Percentiles rank a stretch among this genome's conserved stretches.
Evolutionary conservation across 352 stramenopile genomes (phyloP).

Genomic region (Phytophthora idaei): DNA sequence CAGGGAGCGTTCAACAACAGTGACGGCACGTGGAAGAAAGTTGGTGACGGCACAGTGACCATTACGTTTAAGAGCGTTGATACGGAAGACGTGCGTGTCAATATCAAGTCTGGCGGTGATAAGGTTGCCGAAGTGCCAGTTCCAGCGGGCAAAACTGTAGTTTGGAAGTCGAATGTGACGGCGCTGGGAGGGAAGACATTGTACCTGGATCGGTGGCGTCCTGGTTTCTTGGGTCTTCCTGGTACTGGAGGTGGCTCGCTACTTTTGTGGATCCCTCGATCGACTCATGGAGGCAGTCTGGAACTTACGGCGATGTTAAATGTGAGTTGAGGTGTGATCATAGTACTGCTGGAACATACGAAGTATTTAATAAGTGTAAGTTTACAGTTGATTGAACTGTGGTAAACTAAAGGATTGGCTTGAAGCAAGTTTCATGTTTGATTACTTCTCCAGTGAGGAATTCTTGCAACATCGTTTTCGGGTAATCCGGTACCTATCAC

Average conservation of each 20-base stretch:
- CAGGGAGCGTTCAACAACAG: conserved; percentile 48
- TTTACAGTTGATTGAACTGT: too few relatives aligned
- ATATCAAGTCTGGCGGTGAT: conserved; percentile 45
- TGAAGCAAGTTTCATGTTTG: too few relatives aligned
- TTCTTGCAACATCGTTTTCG: too few relatives aligned
- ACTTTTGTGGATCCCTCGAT: conserved; percentile 42
- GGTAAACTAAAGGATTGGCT: too few relatives aligned
- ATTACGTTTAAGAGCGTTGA: conserved; percentile 48
- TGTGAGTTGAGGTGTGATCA: background rate
- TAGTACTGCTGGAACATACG: background rate
- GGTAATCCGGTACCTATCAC: too few relatives aligned
- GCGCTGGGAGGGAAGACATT: conserved; percentile 42
- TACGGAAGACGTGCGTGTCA: conserved; percentile 39
- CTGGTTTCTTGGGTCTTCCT: conserved; percentile 36
- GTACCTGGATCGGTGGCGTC: conserved; percentile 50
- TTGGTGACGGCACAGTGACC: conserved; percentile 35
- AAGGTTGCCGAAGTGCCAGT: conserved; percentile 41
- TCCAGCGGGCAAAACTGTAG: conserved; percentile 23
- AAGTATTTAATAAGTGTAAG: too few relatives aligned
- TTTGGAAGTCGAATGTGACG: conserved; percentile 32
- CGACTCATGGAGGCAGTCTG: conserved; percentile 23
- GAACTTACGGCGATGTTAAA: conserved; percentile 36
- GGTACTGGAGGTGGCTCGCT: conserved; percentile 40
- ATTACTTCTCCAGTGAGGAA: too few relatives aligned
- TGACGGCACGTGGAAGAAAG: conserved; percentile 39